Evolutionary conservation across 768 basidiomycete genomes (phyloP), one percentile per base, ranked within the genome.

Genomic region (Crepidotus variabilis): DNA sequence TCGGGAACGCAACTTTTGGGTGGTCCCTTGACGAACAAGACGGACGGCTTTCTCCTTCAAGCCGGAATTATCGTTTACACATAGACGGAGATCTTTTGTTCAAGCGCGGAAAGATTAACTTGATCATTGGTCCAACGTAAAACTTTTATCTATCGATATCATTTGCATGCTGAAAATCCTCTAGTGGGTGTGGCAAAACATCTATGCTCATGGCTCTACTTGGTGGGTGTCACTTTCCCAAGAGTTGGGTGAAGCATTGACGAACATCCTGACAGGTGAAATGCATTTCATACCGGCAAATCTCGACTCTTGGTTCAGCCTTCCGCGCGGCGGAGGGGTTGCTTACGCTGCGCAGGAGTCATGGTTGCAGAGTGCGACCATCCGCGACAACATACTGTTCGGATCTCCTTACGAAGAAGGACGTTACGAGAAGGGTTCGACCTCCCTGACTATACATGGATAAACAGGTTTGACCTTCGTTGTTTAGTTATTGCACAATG

Each of bases 261-360:
- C 34, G 36, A 20, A 56, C 14, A 10, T 35, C 22, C 28, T 18
- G 20, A 28, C 13, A 77, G 78, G 73, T 36, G 84, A 86, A 63
- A 79, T 87, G 81, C 83, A 85, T 65, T 81, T 79, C 60, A 64
- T 76, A 9, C 77, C 78, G 4, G 69, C 70, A 6, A 67, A 70
- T 16, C 73, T 78, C 6, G 77, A 78, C 28, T 81, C 86, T 0
- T 87, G 80, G 78, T 87, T 78, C 69, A 82, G 80, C 60, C 78
- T 92, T 4, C 90, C 90, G 36, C 75, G 88, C 6, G 70, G 68
- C 5, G 76, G 78, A 1, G 89, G 90, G 9, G 78, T 94, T 21
- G 83, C 52, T 6, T 53, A 53, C 28, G 52, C 52, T 11, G 21
- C 52, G 8, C 52, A 53, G 14, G 52, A 53, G 18, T 45, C 36